A percentile compares a stretch with the other conserved stretches of the same genome.
phyloP scores from a whole-genome alignment of 2,329 filamentous ascomycete species.

The Penicillium sp. region DNA sequence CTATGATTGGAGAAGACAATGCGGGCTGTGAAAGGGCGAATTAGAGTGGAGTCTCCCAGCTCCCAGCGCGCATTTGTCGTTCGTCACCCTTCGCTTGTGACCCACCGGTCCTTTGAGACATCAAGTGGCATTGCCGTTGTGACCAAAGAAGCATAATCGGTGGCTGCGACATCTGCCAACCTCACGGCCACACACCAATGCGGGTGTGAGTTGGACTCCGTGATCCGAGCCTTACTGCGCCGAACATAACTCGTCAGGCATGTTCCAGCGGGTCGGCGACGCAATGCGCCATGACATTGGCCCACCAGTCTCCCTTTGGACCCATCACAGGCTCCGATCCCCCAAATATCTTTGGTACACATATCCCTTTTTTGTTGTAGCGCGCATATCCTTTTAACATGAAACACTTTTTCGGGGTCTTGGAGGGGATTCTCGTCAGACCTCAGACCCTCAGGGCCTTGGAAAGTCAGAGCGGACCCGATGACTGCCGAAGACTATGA shows the following conservation, averaged over 20 bases:
- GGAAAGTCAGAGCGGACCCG: conserved; percentile 4
- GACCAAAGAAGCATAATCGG: neutral
- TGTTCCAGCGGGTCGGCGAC: conserved; percentile 18
- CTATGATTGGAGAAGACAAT: conserved; percentile 23
- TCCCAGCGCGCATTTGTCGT: neutral
- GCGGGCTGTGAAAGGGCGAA: conserved; percentile 16
- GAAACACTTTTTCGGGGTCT: neutral
- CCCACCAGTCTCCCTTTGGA: conserved; percentile 7
- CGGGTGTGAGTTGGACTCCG: conserved; percentile 9
- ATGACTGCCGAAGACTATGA: conserved; percentile 18
- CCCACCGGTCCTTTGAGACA: neutral
- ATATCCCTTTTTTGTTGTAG: conserved; percentile 10
- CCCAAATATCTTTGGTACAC: conserved; percentile 1
- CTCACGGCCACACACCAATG: neutral
- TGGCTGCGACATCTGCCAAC: neutral
- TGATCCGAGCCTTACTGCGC: conserved; percentile 7
- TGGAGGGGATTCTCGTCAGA: neutral
- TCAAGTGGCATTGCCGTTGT: neutral
- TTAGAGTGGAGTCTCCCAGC: neutral
- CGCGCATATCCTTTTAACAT: neutral
- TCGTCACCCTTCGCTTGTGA: neutral
- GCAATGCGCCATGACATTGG: conserved; percentile 20
- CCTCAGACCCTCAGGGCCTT: neutral
- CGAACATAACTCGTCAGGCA: conserved; percentile 21
- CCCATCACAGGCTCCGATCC: conserved; percentile 16